A percentile compares a stretch with the other conserved stretches of the same genome.
Evolutionary conservation across 1,139 yeast species (phyloP).

Genomic region (Yamadazyma dendronema): DNA sequence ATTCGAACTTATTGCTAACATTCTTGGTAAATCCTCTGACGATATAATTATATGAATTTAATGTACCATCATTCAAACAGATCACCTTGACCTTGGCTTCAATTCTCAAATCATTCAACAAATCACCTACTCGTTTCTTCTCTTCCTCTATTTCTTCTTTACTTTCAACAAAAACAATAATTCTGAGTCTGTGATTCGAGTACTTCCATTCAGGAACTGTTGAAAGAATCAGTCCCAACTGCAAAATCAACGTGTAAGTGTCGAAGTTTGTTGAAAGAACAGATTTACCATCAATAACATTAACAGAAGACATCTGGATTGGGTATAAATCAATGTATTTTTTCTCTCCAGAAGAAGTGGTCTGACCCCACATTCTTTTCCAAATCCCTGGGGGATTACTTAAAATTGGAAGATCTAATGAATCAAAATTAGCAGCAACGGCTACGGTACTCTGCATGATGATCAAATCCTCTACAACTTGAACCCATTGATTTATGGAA

Average conservation of each 20-base stretch:
- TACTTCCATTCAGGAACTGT: slow-evolving; percentile 93
- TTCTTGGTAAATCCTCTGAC: slow-evolving; percentile 58
- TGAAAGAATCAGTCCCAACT: slow-evolving; percentile 85
- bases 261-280: slow-evolving; percentile 87
- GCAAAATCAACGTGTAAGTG: slow-evolving; percentile 88
- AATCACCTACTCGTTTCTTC: slow-evolving; percentile 51
- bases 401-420: slow-evolving; percentile 54
- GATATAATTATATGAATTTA: slow-evolving; percentile 69
- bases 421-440: slow-evolving; percentile 81
- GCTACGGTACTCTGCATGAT: slow-evolving; percentile 93
- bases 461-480: slow-evolving; percentile 85
- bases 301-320: slow-evolving; percentile 89
- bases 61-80: slow-evolving; percentile 60
- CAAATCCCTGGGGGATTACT: slow-evolving; percentile 19
- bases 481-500: slow-evolving; percentile 82
- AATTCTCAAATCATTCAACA: slow-evolving; percentile 76
- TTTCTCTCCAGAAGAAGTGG: slow-evolving; percentile 6
- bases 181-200: slow-evolving; percentile 63
- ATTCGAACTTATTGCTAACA: slow-evolving; percentile 24
- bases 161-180: slow-evolving; percentile 86
- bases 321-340: slow-evolving; percentile 86
- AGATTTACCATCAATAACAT: slow-evolving; percentile 64
- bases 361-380: slow-evolving; percentile 7
- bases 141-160: slow-evolving; percentile 72
- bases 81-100: slow-evolving; percentile 74